These are phyloP conservation scores for Juglanconis sp. DNA, from an alignment of 2,329 filamentous ascomycete species.

Conservation along the genomic window DNA sequence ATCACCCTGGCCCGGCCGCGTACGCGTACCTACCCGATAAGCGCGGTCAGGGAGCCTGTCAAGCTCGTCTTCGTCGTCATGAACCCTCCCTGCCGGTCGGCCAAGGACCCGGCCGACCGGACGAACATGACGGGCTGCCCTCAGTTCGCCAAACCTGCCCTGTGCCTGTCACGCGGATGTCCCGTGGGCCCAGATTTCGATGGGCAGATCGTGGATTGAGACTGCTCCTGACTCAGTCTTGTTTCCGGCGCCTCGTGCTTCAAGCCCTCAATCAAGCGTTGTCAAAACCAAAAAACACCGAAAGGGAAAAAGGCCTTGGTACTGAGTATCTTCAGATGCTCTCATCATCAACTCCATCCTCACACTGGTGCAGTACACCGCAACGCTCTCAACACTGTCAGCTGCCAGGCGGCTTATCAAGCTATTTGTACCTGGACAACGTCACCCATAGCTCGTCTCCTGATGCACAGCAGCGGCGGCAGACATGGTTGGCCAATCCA, in stretches of 20 bases:
- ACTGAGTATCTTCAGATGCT: no score
- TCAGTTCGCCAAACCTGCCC: no score
- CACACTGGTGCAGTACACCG: background rate
- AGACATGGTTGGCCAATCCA: background rate
- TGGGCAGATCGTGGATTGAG: conserved; percentile 10
- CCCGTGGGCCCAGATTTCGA: conserved; percentile 7
- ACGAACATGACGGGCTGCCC: background rate
- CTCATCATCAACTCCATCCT: background rate
- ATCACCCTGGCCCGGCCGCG: background rate
- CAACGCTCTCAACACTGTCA: background rate
- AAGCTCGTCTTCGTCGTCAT: background rate
- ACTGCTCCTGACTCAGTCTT: conserved; percentile 3
- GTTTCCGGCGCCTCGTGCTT: conserved; percentile 2
- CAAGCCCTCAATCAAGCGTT: background rate
- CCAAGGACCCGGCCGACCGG: background rate
- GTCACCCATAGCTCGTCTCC: background rate
- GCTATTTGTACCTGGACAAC: background rate
- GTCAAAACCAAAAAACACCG: no score
- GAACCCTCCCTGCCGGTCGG: background rate
- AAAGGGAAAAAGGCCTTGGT: no score
- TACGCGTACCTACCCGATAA: background rate
- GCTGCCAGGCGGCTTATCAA: background rate
- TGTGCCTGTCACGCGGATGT: conserved; percentile 11
- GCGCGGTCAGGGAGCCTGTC: background rate
- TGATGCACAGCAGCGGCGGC: background rate